Evolutionary conservation across 192 early-diverging fungal species (phyloP).

Genomic region (Coemansia biformis): DNA sequence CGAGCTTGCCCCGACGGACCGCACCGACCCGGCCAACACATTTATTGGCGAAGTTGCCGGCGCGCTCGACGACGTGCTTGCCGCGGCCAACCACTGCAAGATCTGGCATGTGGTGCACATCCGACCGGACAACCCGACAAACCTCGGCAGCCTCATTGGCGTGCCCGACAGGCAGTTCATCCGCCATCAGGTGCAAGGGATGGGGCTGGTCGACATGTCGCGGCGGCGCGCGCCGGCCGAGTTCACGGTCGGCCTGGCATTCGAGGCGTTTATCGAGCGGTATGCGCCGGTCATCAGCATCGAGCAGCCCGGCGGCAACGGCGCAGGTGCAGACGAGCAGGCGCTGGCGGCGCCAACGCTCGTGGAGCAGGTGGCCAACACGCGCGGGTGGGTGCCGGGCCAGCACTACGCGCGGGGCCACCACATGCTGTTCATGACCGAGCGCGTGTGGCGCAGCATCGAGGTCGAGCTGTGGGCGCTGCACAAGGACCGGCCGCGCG

Average conservation of each 20-base stretch:
- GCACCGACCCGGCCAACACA: constrained; percentile 38
- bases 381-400: constrained; percentile 49
- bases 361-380: constrained; percentile 27
- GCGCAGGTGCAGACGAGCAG: not conserved
- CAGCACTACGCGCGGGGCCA: constrained; percentile 52
- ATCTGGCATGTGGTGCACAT: constrained; percentile 83
- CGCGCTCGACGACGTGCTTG: constrained; percentile 73
- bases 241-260: constrained; percentile 64
- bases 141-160: constrained; percentile 24
- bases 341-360: constrained; percentile 9
- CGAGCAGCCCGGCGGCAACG: not conserved
- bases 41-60: constrained; percentile 54
- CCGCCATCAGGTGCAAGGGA: constrained; percentile 61
- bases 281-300: constrained; percentile 56
- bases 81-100: constrained; percentile 69
- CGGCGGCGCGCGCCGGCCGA: constrained; percentile 60
- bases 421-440: constrained; percentile 57
- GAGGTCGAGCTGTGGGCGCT: constrained; percentile 56
- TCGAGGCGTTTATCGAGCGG: constrained; percentile 67
- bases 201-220: constrained; percentile 68
- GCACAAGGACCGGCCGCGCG: constrained; percentile 33
- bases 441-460: constrained; percentile 61
- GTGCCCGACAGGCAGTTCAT: constrained; percentile 60
- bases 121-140: constrained; percentile 56
- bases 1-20: constrained; percentile 17